A percentile compares a stretch with the other conserved stretches of the same genome.
Evolutionary conservation across 2,329 filamentous ascomycete species (phyloP).

Genomic region (Tothia fuscella): DNA sequence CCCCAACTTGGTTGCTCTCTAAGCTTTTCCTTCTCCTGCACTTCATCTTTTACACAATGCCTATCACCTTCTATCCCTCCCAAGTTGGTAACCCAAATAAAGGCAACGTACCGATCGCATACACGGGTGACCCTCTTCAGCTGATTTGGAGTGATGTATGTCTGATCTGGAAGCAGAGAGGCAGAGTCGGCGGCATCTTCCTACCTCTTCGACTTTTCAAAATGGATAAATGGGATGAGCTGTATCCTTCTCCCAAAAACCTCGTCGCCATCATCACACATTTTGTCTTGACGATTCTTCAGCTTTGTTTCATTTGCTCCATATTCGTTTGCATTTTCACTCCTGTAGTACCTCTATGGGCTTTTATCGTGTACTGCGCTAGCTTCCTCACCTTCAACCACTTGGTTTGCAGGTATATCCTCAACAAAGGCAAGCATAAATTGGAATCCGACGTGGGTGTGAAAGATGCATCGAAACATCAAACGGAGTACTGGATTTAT

Average conservation of each 20-base stretch:
- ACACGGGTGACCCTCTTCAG: conserved; percentile 16
- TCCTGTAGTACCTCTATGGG: conserved; percentile 28
- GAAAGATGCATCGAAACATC: conserved; percentile 23
- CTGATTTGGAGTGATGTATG: conserved; percentile 16
- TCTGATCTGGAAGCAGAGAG: conserved; percentile 14
- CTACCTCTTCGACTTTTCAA: conserved; percentile 6
- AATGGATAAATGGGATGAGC: conserved; percentile 38
- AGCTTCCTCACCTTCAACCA: conserved; percentile 20
- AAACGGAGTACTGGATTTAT: conserved; percentile 64
- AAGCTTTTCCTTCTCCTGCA: no score
- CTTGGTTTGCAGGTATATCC: conserved; percentile 19
- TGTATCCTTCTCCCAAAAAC: conserved; percentile 48
- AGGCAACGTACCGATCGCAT: conserved; percentile 15
- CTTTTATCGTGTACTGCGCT: conserved; percentile 18
- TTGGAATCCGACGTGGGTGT: conserved; percentile 46
- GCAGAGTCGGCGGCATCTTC: conserved; percentile 14
- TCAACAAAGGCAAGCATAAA: conserved; percentile 23
- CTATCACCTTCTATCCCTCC: conserved; percentile 6
- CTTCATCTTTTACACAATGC: neutral
- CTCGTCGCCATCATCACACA: conserved; percentile 48
- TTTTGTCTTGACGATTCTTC: conserved; percentile 44
- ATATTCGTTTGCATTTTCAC: conserved; percentile 38
- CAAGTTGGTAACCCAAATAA: neutral
- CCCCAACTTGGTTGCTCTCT: no score
- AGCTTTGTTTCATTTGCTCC: conserved; percentile 47